Evolutionary conservation across 2,329 filamentous ascomycete genomes (phyloP), one percentile per base, ranked within the genome.

Genomic region (Ceratocystis variospora): DNA sequence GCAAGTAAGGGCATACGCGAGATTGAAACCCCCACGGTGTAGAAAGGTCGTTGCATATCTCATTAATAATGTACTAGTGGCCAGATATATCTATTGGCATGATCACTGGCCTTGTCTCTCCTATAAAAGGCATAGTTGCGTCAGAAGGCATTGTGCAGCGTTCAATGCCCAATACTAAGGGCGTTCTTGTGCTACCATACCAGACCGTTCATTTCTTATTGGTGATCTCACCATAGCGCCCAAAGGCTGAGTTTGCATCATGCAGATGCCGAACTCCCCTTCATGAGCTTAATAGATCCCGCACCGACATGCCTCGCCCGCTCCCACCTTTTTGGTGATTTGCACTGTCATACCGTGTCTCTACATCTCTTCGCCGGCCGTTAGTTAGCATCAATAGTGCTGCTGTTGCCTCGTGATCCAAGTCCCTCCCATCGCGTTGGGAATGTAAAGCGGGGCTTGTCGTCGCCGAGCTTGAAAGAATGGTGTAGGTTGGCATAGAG

Each of bases 371-470:
- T 45, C 89, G 80, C 50, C 89, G 83, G 73, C 94, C 90, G 65
- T 81, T 85, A 70, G 92, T 95, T 68, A 96, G 78, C 91, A 96
- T 96, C 73, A 96, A 76, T 70, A 96, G 75, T 2, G 91, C 92
- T 12, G 90, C 87, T 6, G 90, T 94, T 0, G 90, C 92, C 74
- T 94, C 90, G 68, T 91, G 87, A 69, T 88, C 85, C 3, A 83
- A 72, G 12, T 31, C 53, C 10, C 25, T 12, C 8, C 22, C 22
- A 62, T 86, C 83, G 45, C 77, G 77, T 71, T 83, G 81, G 0
- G 84, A 82, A 22, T 76, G 72, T 57, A 86, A 73, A 6, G 79
- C 79, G 1, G 83, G 84, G 69, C 83, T 86, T 5, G 85, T 84
- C 68, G 85, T 72, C 0, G 81, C 77, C 62, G 81, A 87, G 1